Evolutionary conservation across 2,329 filamentous ascomycete species (phyloP), one percentile per base, ranked within the genome.

Genomic region (Alternaria brassicicola): DNA sequence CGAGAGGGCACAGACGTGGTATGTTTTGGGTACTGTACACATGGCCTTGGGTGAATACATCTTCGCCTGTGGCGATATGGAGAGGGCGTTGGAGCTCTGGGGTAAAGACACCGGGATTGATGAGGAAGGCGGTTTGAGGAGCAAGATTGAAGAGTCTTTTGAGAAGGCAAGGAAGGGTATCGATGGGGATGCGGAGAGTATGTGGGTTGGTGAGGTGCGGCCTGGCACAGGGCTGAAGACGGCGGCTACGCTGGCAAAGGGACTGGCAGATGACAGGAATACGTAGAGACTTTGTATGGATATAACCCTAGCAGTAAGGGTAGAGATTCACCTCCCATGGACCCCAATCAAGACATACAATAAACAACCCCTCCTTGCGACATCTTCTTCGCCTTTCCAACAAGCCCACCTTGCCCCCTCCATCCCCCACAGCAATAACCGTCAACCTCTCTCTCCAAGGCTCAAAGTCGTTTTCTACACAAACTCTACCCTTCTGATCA

Each of bases 61-160:
- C 28, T 77, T 76, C 41, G 74, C 71, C 4, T 72, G 72, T 2
- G 74, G 73, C 1, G 73, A 74, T 48, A 60, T 75, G 53, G 74
- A 77, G 53, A 59, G 74, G 6, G 71, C 72, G 48, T 9, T 65
- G 42, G 61, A 64, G 15, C 42, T 73, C 42, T 64, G 62, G 61
- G 61, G 59, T 1, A 54, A 46, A 33, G 55, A 59, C 0, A 52
- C 47, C 6, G 52, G 54, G 7, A 17, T 49, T 5, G 42, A 52
- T 12, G 51, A 50, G 38, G 55, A 55, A 15, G 59, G 49, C 0
- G 64, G 61, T 1, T 51, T 59, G 7, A 52, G 57, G 15, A 52
- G 53, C 21, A 66, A 60, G 48, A 67, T 72, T 2, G 65, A 68
- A 36, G 33, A 50, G 17, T 59, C 64, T 36, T 76, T 76, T 65